Evolutionary conservation across 305 asterid genomes (phyloP), one percentile per base, ranked within the genome.

Genomic region (Fraxinus platypoda): DNA sequence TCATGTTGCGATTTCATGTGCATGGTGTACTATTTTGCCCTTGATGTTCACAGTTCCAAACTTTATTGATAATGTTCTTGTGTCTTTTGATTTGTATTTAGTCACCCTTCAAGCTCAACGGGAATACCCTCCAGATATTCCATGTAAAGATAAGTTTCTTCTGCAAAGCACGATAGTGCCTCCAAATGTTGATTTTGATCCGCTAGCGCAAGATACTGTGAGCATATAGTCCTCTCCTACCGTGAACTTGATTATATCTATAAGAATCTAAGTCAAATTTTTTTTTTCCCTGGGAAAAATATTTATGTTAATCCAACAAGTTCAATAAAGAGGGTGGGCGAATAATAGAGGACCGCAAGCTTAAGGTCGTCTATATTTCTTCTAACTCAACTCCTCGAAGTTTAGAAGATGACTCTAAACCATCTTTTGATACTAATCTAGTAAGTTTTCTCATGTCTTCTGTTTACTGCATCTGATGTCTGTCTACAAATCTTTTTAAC

Each of bases 101-200:
- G 98, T 94, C 66, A 93, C 95, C 81, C 93, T 91, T 79, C 98
- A 94, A 91, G 95, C 94, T 84, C 97, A 89, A 83, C 80, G 84
- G 81, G 97, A 94, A 82, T 89, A 82, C 77, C 95, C 98, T 74
- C 91, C 90, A 2, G 94, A 88, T 49, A 91, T 94, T 97, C 95
- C 90, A 76, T 92, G 95, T 86, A 92, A 78, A 87, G 98, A 94
- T 78, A 94, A 94, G 80, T 94, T 94, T 84, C 95, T 93, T 15
- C 82, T 94, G 80, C 97, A 90, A 84, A 92, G 97, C 82, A 89
- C 88, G 8, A 35, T 49, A 74, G 93, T 94, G 76, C 83, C 91
- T 84, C 85, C 88, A 82, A 84, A 83, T 85, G 88, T 88, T 30
- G 91, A 86, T 62, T 83, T 87, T 74, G 97, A 92, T 77, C 93